A percentile compares a stretch with the other conserved stretches of the same genome.
Conservation (phyloP, 257 asterid genomes). For the Gentiana straminea region DNA sequence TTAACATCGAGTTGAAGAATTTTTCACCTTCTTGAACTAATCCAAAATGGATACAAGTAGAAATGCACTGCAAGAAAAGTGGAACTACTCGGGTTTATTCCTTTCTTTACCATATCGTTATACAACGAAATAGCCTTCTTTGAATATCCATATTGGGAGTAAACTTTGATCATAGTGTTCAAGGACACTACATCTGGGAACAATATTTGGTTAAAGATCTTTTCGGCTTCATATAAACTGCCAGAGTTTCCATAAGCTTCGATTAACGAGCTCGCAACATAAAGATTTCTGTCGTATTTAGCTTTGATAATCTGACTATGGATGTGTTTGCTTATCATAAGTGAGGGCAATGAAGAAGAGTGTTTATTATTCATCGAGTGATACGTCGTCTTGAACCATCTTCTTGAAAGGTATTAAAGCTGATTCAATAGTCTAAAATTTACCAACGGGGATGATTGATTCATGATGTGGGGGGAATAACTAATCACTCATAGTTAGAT, state of each 20-base stretch:
- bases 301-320: constrained; percentile 15
- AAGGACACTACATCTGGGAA: constrained; percentile 7
- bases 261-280: constrained; percentile 19
- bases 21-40: constrained; percentile 17
- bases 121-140: constrained; percentile 11
- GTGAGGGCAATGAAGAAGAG: constrained; percentile 15
- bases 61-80: constrained; percentile 17
- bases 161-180: constrained; percentile 17
- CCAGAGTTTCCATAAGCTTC: constrained; percentile 22
- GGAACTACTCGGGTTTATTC: constrained; percentile 10
- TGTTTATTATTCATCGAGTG: too few relatives aligned
- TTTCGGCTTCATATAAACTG: constrained; percentile 12
- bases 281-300: constrained; percentile 7
- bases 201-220: constrained; percentile 3
- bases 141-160: constrained; percentile 14
- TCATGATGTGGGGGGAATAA: too few relatives aligned
- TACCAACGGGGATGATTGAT: too few relatives aligned
- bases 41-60: constrained; percentile 20
- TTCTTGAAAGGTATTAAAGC: too few relatives aligned
- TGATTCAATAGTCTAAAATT: too few relatives aligned
- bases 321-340: constrained; percentile 13
- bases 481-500: too few relatives aligned
- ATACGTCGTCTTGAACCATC: too few relatives aligned
- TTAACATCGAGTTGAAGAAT: constrained; percentile 14
- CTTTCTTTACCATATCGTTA: constrained; percentile 8